Evolutionary conservation across 1,139 yeast species (phyloP), one percentile per base, ranked within the genome.

Genomic region (Pichia sp.): DNA sequence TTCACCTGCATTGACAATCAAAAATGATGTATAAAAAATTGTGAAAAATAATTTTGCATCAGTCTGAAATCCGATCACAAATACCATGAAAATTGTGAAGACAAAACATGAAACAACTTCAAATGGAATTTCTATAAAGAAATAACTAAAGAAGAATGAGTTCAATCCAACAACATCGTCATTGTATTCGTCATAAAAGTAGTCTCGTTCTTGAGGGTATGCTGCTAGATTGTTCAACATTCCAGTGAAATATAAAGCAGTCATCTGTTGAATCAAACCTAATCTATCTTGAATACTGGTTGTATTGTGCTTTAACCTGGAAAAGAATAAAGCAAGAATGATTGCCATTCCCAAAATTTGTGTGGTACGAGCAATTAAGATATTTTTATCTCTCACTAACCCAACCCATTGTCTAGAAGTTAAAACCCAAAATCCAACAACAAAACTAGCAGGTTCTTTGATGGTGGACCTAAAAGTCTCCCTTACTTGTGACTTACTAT

Each of bases 211-310:
- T n/a, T 74, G 67, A 2, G 96, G 95, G 65, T 85, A 90, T 10
- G 86, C 76, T 1, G 93, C 80, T 64, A 88, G 73, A 64, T 88
- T 89, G 63, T 86, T 87, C 49, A 89, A 75, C 76, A 89, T 82
- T 1, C 97, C 96, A 51, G 85, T 84, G 67, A 84, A 90, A 64
- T 86, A 89, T 51, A 89, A 69, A 31, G 90, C 82, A 29, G 86
- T 75, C 3, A 85, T 78, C 65, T 87, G 89, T 68, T 89, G 96
- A 6, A 85, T 77, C 51, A 88, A 71, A 4, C 96, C 96, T 19
- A 90, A 71, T 59, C 95, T 74, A 67, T 88, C 82, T 43, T 73
- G 73, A 32, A 87, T 76, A 36, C 95, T 87, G 10, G 79, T 76
- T 56, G 77, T 79, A 47, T 76, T 73, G 58, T 82, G 74, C 56